Conservation (phyloP, 495 filamentous ascomycete genomes). For the Hyphodiscus hymeniophilus region DNA sequence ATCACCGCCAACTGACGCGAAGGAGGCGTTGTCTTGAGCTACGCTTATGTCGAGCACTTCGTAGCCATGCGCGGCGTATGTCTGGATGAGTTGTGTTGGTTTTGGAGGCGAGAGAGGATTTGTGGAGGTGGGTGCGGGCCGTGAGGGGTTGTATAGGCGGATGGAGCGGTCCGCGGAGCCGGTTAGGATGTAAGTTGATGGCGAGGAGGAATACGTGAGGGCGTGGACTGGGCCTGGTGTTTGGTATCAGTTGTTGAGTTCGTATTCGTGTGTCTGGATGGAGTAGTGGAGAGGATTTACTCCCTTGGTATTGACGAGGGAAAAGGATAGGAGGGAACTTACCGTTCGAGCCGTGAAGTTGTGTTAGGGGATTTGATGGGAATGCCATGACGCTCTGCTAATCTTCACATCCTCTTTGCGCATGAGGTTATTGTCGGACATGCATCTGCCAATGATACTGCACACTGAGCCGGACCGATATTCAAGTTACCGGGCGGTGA, state of each 20-base stretch:
- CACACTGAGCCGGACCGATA: no score
- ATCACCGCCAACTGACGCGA: slow-evolving; percentile 80
- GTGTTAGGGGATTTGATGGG: slow-evolving; percentile 18
- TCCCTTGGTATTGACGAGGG: background rate
- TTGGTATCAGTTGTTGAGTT: slow-evolving; percentile 2
- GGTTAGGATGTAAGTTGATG: slow-evolving; percentile 71
- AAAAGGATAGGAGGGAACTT: background rate
- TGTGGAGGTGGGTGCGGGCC: slow-evolving; percentile 34
- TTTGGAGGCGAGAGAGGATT: slow-evolving; percentile 28
- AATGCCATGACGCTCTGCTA: slow-evolving; percentile 14
- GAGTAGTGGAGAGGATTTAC: background rate
- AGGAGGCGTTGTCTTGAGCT: slow-evolving; percentile 64
- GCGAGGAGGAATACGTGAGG: slow-evolving; percentile 59
- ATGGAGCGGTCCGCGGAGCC: slow-evolving; percentile 80
- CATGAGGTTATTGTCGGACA: no score
- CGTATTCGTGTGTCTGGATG: background rate
- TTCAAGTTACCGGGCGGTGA: no score
- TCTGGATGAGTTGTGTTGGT: slow-evolving; percentile 58
- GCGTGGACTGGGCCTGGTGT: slow-evolving; percentile 68
- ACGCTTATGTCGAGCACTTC: slow-evolving; percentile 76
- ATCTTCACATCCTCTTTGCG: background rate
- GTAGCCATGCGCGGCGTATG: slow-evolving; percentile 85
- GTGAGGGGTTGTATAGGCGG: slow-evolving; percentile 66
- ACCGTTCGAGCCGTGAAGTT: slow-evolving; percentile 24
- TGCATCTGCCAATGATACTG: no score